phyloP scores from a whole-genome alignment of 2,329 filamentous ascomycete genomes.

The Sporothrix brasiliensis region DNA sequence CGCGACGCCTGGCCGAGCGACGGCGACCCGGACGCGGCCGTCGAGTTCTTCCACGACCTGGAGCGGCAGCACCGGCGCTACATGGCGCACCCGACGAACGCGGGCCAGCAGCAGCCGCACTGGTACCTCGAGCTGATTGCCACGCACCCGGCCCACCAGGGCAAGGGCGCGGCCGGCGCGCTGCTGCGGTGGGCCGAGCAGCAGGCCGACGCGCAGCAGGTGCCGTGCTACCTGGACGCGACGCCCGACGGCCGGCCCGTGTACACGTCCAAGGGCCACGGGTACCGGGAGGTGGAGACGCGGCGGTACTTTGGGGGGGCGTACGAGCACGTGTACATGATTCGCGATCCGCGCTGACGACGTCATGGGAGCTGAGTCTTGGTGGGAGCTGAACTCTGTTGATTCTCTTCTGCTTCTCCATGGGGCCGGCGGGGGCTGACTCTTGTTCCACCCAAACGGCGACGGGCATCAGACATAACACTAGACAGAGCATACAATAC shows the following conservation, averaged over 20 bases:
- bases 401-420: too few relatives aligned
- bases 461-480: too few relatives aligned
- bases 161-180: constrained; percentile 50
- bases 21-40: constrained; percentile 44
- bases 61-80: constrained; percentile 43
- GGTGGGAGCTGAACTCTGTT: too few relatives aligned
- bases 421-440: too few relatives aligned
- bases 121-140: constrained; percentile 55
- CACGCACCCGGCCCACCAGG: constrained; percentile 49
- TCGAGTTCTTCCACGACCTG: constrained; percentile 48
- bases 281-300: constrained; percentile 49
- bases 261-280: constrained; percentile 50
- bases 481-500: too few relatives aligned
- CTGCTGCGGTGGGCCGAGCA: constrained; percentile 54
- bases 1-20: constrained; percentile 47
- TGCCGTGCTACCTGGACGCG: constrained; percentile 55
- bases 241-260: constrained; percentile 52
- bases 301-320: constrained; percentile 43
- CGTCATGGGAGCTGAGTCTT: too few relatives aligned
- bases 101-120: constrained; percentile 42
- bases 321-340: constrained; percentile 46
- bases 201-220: constrained; percentile 49
- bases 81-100: constrained; percentile 44
- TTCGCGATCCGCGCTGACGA: constrained; percentile 32
- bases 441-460: too few relatives aligned